phyloP scores from a whole-genome alignment of 495 filamentous ascomycete species.

The Aspergillus asperescens region DNA sequence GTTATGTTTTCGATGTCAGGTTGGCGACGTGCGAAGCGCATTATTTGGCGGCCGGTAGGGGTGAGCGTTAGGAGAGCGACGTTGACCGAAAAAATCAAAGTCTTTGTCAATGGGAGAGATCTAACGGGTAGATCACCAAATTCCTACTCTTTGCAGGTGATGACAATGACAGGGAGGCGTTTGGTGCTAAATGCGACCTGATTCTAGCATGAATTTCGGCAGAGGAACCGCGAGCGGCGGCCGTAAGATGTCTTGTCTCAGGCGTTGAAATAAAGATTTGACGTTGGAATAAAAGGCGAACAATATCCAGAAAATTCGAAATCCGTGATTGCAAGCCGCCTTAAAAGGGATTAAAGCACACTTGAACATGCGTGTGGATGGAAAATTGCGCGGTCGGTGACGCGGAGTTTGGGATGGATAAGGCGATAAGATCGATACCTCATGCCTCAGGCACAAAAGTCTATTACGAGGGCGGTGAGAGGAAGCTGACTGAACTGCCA shows the following conservation, averaged over 20 bases:
- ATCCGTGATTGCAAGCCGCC: not conserved
- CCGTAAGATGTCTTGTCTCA: not conserved
- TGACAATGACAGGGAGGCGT: slow-evolving; percentile 4
- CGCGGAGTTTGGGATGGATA: slow-evolving; percentile 24
- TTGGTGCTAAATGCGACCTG: slow-evolving; percentile 13
- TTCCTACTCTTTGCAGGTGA: not conserved
- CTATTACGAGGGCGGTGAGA: not conserved
- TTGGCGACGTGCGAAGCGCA: slow-evolving; percentile 20
- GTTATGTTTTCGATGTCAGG: slow-evolving; percentile 18
- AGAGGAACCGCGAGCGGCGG: not conserved
- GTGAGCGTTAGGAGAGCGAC: not conserved
- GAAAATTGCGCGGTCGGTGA: slow-evolving; percentile 20
- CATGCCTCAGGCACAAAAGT: slow-evolving; percentile 1
- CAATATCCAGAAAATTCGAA: not conserved
- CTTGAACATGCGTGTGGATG: slow-evolving; percentile 1
- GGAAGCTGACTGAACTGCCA: no score
- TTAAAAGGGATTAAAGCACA: not conserved
- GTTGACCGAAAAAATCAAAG: not conserved
- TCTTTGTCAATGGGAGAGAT: no score
- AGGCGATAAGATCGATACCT: slow-evolving; percentile 5
- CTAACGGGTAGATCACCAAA: no score
- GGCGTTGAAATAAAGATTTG: not conserved
- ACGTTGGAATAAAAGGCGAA: not conserved
- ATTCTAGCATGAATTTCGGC: slow-evolving; percentile 9
- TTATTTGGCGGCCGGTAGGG: slow-evolving; percentile 17